These are phyloP conservation scores for Rhododendron simsii DNA, from an alignment of 148 eudicot species.

Conservation along the genomic window DNA sequence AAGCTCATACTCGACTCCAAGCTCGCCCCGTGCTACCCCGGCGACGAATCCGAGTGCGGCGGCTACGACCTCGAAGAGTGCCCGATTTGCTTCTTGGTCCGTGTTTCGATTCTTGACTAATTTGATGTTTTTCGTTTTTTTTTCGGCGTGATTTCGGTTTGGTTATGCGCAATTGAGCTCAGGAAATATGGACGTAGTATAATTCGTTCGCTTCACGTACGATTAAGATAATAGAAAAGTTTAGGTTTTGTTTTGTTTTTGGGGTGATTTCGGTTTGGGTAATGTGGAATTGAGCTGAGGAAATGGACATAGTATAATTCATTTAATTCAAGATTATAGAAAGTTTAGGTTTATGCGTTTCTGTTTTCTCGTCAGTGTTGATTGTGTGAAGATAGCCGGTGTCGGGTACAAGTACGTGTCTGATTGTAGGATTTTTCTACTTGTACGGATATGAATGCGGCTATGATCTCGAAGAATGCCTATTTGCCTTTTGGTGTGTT, in stretches of 20 bases:
- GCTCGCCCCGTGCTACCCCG: slow-evolving; percentile 94
- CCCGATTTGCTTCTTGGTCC: slow-evolving; percentile 97
- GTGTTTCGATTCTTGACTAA: slow-evolving; percentile 19
- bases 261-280: not conserved
- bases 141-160: too few relatives aligned
- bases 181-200: too few relatives aligned
- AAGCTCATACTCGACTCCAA: slow-evolving; percentile 93
- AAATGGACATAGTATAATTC: not conserved
- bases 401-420: not conserved
- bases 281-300: not conserved
- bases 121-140: not conserved
- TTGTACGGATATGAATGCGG: slow-evolving; percentile 26
- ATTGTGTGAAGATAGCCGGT: not conserved
- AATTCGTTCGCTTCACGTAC: too few relatives aligned
- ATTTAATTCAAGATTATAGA: not conserved
- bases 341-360: not conserved
- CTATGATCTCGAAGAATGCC: slow-evolving; percentile 78
- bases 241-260: too few relatives aligned
- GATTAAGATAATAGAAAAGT: too few relatives aligned
- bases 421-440: not conserved
- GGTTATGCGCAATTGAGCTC: too few relatives aligned
- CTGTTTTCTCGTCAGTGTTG: not conserved
- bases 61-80: slow-evolving; percentile 77
- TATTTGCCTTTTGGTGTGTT: slow-evolving; percentile 89
- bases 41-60: slow-evolving; percentile 45